phyloP scores from a whole-genome alignment of 257 asterid species.

The Solanum infundibuliforme region DNA sequence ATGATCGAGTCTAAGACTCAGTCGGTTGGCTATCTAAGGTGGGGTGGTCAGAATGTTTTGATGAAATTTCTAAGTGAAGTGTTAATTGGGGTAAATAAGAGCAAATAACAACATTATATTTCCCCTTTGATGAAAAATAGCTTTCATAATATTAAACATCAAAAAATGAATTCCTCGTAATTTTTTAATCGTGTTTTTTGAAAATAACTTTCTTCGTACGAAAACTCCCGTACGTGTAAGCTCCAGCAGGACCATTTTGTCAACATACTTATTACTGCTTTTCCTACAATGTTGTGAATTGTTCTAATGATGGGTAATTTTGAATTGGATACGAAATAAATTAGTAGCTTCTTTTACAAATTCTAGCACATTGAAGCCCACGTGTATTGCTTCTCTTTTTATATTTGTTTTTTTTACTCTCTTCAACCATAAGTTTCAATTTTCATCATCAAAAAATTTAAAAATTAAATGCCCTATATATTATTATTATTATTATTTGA shows the following conservation, averaged over 20 bases:
- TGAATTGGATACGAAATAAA: neutral
- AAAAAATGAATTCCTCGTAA: neutral
- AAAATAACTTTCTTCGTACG: neutral
- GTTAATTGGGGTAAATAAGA: neutral
- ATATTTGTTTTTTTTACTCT: neutral
- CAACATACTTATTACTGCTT: neutral
- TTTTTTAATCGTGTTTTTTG: neutral
- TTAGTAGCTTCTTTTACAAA: neutral
- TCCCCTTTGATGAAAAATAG: neutral
- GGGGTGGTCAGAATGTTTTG: neutral
- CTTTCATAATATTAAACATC: neutral
- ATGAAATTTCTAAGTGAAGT: neutral
- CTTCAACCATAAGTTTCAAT: neutral
- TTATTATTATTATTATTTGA: neutral
- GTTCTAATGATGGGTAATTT: neutral
- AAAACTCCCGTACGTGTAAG: neutral
- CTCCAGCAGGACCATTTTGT: neutral
- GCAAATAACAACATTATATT: neutral
- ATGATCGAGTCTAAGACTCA: neutral
- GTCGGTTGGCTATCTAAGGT: no score
- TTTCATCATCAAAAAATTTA: neutral
- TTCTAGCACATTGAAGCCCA: neutral
- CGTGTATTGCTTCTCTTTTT: neutral
- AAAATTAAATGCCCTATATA: neutral
- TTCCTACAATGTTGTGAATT: neutral